Conservation (phyloP, 208 protist genomes). For the Trypanosoma melophagium region DNA sequence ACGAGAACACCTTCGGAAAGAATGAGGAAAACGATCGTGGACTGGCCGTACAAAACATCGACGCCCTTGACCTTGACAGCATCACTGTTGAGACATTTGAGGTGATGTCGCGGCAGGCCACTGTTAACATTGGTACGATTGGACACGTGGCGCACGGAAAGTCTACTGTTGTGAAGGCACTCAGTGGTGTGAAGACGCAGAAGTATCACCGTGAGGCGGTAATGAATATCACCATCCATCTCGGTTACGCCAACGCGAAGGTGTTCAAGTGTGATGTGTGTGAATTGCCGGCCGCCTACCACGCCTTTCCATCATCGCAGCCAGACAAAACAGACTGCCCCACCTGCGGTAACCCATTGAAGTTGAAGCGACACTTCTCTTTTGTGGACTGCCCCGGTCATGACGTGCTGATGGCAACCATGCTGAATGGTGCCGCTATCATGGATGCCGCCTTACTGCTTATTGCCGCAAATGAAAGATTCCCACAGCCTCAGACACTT, state of each 20-base stretch:
- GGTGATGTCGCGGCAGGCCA: conserved; percentile 99
- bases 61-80: conserved; percentile 63
- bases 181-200: conserved; percentile 99
- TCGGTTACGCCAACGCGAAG: conserved; percentile 99
- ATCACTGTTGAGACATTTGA: conserved; percentile 95
- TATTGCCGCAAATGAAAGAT: conserved; percentile 99
- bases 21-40: conserved; percentile 38
- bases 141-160: conserved; percentile 99
- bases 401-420: conserved; percentile 99
- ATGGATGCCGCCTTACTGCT: conserved; percentile 99
- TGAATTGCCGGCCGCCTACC: conserved; percentile 93
- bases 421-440: conserved; percentile 99
- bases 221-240: conserved; percentile 99
- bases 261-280: conserved; percentile 91
- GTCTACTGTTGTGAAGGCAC: conserved; percentile 99
- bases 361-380: conserved; percentile 95
- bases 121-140: conserved; percentile 99
- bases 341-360: conserved; percentile 63
- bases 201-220: conserved; percentile 99
- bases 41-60: conserved; percentile 78
- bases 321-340: conserved; percentile 87
- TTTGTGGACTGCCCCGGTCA: conserved; percentile 99
- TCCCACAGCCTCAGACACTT: conserved; percentile 95
- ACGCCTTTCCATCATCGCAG: conserved; percentile 84
- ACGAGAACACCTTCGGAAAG: conserved; percentile 47